Conservation (phyloP, 129 eudicot species). For the Rutidosis leptorrhynchoides region DNA sequence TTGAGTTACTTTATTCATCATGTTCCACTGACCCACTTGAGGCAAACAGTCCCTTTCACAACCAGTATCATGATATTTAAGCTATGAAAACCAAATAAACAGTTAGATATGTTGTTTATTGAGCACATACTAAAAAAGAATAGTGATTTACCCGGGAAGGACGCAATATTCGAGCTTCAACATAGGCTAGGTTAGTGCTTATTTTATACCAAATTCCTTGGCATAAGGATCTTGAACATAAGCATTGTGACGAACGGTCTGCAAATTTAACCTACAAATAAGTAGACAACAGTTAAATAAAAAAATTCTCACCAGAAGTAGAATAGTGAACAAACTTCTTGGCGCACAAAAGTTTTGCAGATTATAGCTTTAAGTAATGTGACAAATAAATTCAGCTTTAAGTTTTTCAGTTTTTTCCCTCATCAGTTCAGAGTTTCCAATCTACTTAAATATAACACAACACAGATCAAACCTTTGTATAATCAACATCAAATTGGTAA, state of each 20-base stretch:
- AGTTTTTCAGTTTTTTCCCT: not conserved
- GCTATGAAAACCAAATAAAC: slow-evolving; percentile 37
- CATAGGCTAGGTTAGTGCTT: slow-evolving; percentile 73
- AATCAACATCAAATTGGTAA: not conserved
- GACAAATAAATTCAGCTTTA: not conserved
- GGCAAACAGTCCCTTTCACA: slow-evolving; percentile 92
- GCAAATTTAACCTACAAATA: slow-evolving; percentile 17
- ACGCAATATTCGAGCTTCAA: slow-evolving; percentile 91
- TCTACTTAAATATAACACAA: not conserved
- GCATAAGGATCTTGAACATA: slow-evolving; percentile 82
- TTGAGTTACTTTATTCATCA: slow-evolving; percentile 77
- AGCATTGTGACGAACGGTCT: slow-evolving; percentile 90
- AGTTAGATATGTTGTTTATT: not conserved
- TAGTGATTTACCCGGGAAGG: slow-evolving; percentile 68
- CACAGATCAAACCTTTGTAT: not conserved
- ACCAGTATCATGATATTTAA: slow-evolving; percentile 91
- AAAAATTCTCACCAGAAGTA: not conserved
- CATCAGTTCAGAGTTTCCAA: not conserved
- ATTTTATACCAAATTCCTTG: slow-evolving; percentile 89
- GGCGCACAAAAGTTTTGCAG: not conserved
- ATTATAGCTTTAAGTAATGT: too few relatives aligned
- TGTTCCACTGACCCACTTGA: slow-evolving; percentile 96
- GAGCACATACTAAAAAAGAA: not conserved
- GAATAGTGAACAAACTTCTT: not conserved
- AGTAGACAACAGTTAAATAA: not conserved